Conservation (phyloP, 148 eudicot genomes). For the Heliosperma pusillum region DNA sequence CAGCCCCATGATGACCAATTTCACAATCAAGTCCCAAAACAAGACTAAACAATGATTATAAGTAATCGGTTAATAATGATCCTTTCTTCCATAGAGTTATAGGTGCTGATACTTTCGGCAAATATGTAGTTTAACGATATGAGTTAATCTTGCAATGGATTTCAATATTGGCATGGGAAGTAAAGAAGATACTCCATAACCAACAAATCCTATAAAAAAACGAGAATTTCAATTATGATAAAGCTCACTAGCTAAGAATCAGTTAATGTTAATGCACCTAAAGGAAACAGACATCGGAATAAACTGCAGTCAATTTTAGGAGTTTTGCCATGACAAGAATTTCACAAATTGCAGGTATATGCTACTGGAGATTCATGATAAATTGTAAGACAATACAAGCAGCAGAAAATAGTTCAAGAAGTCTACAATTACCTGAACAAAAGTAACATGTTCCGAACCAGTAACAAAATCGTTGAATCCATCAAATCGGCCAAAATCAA, state of each 20-base stretch:
- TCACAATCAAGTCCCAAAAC: neutral
- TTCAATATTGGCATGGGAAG: neutral
- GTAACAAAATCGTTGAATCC: conserved; percentile 56
- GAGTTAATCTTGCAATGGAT: neutral
- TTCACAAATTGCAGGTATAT: neutral
- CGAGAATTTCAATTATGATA: neutral
- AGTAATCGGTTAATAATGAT: neutral
- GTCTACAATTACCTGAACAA: conserved; percentile 62
- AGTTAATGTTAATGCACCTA: too few relatives aligned
- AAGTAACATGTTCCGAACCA: conserved; percentile 57
- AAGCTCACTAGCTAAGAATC: too few relatives aligned
- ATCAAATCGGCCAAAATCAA: conserved; percentile 86
- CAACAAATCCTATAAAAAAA: neutral
- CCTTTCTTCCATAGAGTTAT: neutral
- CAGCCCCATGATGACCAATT: too few relatives aligned
- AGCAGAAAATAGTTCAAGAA: neutral
- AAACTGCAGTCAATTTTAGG: too few relatives aligned
- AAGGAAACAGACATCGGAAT: too few relatives aligned
- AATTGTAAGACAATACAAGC: neutral
- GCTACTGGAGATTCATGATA: neutral
- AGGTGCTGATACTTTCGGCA: neutral
- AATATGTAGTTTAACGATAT: neutral
- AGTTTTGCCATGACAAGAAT: neutral
- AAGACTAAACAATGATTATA: neutral
- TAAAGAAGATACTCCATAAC: neutral